Conservation (phyloP, 805 yeast species). For the Pichia cabralensis region DNA sequence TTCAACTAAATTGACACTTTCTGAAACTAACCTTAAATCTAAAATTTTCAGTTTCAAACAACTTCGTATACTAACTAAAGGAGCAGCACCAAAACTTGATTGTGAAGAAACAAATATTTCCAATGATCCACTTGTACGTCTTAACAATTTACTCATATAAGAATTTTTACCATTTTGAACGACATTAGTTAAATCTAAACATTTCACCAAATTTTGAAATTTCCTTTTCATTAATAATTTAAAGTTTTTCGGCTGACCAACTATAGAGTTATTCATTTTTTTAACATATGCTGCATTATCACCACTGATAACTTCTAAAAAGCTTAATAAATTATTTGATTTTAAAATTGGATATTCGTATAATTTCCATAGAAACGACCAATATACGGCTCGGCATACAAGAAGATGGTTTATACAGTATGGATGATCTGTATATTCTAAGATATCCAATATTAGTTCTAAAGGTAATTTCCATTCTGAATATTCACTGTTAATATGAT, state of each 20-base stretch:
- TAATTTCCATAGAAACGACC: conserved; percentile 49
- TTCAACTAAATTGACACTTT: conserved; percentile 75
- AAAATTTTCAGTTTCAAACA: conserved; percentile 56
- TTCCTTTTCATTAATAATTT: conserved; percentile 10
- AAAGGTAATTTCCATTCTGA: conserved; percentile 31
- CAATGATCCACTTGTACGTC: conserved; percentile 61
- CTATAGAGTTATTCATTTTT: background rate
- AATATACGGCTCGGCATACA: conserved; percentile 54
- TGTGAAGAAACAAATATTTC: conserved; percentile 82
- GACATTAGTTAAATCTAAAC: conserved; percentile 66
- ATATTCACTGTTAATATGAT: background rate
- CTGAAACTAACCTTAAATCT: conserved; percentile 81
- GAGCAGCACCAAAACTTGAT: conserved; percentile 87
- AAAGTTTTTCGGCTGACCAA: conserved; percentile 4
- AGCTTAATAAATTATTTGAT: conserved; percentile 58
- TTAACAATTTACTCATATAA: conserved; percentile 68
- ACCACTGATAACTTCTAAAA: conserved; percentile 42
- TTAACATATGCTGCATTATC: conserved; percentile 12
- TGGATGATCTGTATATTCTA: conserved; percentile 24
- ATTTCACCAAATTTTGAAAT: conserved; percentile 50
- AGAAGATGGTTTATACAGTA: conserved; percentile 42
- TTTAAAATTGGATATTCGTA: conserved; percentile 55
- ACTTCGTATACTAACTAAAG: conserved; percentile 67
- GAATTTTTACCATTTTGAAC: conserved; percentile 91
- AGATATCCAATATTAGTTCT: conserved; percentile 36